Evolutionary conservation across 129 eudicot species (phyloP).

Genomic region (Flaveria bidentis): DNA sequence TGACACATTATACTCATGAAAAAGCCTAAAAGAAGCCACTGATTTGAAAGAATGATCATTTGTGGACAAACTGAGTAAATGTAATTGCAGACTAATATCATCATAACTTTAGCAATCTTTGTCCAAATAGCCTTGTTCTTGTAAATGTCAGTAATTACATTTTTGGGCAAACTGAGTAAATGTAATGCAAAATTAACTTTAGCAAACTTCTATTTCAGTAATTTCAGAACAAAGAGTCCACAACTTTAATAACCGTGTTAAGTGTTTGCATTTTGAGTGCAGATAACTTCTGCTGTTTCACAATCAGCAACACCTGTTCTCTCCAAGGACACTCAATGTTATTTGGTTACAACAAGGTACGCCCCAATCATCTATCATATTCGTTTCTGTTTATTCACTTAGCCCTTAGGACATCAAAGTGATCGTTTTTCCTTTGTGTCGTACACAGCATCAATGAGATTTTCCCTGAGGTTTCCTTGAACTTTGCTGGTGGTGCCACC

Average conservation of each 20-base stretch:
- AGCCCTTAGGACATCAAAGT: conserved; percentile 26
- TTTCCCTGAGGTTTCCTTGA: conserved; percentile 73
- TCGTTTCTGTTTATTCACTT: not conserved
- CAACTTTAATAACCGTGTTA: not conserved
- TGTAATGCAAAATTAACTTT: too few species aligned
- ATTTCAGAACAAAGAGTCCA: not conserved
- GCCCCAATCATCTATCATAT: not conserved
- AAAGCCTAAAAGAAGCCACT: not conserved
- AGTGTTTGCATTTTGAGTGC: conserved; percentile 32
- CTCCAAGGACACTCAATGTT: conserved; percentile 68
- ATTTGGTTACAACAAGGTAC: conserved; percentile 65
- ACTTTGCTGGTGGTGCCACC: conserved; percentile 95
- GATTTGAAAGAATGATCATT: not conserved
- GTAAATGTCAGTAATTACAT: too few species aligned
- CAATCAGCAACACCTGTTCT: conserved; percentile 50
- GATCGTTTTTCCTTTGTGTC: not conserved
- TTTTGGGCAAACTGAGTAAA: too few species aligned
- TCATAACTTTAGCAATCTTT: not conserved
- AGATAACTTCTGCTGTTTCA: conserved; percentile 79
- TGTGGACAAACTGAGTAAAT: not conserved
- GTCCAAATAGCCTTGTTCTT: conserved; percentile 10
- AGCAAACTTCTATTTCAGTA: too few species aligned
- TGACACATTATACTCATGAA: not conserved
- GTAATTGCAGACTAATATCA: not conserved
- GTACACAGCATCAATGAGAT: conserved; percentile 57